phyloP scores from a whole-genome alignment of 495 filamentous ascomycete species.

The Tuber indicum region DNA sequence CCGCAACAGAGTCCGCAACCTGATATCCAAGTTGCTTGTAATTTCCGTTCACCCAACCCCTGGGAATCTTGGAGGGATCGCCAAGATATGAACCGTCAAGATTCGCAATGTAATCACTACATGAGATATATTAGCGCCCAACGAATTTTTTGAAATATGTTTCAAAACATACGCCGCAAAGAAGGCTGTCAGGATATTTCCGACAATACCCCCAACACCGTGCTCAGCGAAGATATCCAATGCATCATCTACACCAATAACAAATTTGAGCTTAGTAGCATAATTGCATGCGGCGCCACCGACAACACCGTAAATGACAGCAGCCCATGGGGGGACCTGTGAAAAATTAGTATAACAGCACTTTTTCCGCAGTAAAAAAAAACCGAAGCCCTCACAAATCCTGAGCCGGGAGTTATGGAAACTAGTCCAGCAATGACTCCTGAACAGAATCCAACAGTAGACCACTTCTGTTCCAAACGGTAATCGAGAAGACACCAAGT shows the following conservation, averaged over 20 bases:
- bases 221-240: constrained; percentile 94
- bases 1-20: constrained; percentile 76
- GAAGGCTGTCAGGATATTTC: constrained; percentile 81
- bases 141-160: not conserved
- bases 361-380: not conserved
- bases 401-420: constrained; percentile 84
- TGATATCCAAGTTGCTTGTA: constrained; percentile 87
- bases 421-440: constrained; percentile 89
- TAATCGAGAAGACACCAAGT: constrained; percentile 97
- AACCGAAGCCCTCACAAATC: constrained; percentile 23
- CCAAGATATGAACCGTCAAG: constrained; percentile 60
- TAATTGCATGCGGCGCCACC: constrained; percentile 86
- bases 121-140: constrained; percentile 15
- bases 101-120: constrained; percentile 74
- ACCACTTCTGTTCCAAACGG: constrained; percentile 90
- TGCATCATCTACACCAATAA: constrained; percentile 78
- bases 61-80: constrained; percentile 51
- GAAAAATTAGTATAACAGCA: constrained; percentile 44
- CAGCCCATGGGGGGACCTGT: constrained; percentile 85
- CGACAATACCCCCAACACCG: constrained; percentile 77
- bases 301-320: constrained; percentile 81
- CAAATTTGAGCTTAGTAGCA: constrained; percentile 91
- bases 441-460: constrained; percentile 92
- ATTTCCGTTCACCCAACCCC: constrained; percentile 86
- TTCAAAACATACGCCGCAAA: constrained; percentile 68